phyloP scores from a whole-genome alignment of 768 basidiomycete genomes.

The Lactarius akahatsu region DNA sequence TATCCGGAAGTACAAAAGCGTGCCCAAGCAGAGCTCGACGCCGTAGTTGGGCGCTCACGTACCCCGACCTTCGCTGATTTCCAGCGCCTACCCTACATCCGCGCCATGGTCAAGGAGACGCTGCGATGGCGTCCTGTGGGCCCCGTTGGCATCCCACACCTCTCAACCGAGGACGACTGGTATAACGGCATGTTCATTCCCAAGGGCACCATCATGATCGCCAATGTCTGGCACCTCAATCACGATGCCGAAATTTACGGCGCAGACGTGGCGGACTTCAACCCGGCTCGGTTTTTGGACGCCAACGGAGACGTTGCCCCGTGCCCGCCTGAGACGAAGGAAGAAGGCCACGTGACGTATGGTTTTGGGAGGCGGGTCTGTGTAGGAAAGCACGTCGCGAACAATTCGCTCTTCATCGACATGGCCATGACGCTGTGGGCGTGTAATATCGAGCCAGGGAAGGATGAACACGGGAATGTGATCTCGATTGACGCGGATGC shows the following conservation, averaged over 20 bases:
- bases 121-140: constrained; percentile 18
- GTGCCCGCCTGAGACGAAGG: constrained; percentile 30
- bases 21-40: constrained; percentile 21
- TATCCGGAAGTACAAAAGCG: constrained; percentile 6
- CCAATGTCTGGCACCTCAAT: constrained; percentile 34
- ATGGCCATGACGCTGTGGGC: constrained; percentile 36
- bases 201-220: constrained; percentile 37
- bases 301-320: constrained; percentile 24
- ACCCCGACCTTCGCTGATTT: constrained; percentile 22
- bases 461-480: constrained; percentile 3
- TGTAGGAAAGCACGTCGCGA: constrained; percentile 18
- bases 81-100: constrained; percentile 22
- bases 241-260: constrained; percentile 33
- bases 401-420: constrained; percentile 36
- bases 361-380: constrained; percentile 33
- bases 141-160: constrained; percentile 28
- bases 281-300: constrained; percentile 33
- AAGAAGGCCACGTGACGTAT: constrained; percentile 32
- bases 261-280: constrained; percentile 29
- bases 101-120: constrained; percentile 25
- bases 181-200: constrained; percentile 37
- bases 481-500: constrained; percentile 14
- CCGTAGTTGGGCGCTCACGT: constrained; percentile 18
- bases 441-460: constrained; percentile 22
- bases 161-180: constrained; percentile 31